Conservation (phyloP, 805 yeast genomes). For the Candida boleticola region DNA sequence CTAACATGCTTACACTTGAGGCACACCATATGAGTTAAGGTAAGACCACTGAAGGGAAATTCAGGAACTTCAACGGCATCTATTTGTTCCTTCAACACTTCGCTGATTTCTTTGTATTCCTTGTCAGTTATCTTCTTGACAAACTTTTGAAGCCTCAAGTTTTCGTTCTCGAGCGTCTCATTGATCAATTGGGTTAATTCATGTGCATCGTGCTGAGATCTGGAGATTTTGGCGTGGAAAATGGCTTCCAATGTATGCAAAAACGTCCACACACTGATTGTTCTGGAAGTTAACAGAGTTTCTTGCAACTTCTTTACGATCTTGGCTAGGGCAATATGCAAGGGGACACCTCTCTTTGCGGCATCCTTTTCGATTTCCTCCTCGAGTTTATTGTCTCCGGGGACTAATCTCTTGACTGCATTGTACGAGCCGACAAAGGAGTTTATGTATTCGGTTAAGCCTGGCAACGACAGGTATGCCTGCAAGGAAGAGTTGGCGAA, state of each 20-base stretch:
- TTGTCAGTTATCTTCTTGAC: slow-evolving; percentile 17
- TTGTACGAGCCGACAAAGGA: slow-evolving; percentile 30
- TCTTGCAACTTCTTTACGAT: slow-evolving; percentile 60
- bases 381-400: slow-evolving; percentile 2
- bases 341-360: slow-evolving; percentile 32
- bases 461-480: slow-evolving; percentile 64
- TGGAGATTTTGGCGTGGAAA: slow-evolving; percentile 69
- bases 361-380: slow-evolving; percentile 6
- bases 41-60: slow-evolving; percentile 71
- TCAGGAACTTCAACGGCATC: slow-evolving; percentile 44
- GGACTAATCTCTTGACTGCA: slow-evolving; percentile 17
- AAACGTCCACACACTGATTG: slow-evolving; percentile 76
- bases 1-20: slow-evolving; percentile 62
- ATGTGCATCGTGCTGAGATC: slow-evolving; percentile 90
- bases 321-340: slow-evolving; percentile 57
- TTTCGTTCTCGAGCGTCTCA: slow-evolving; percentile 74
- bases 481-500: slow-evolving; percentile 89
- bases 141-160: slow-evolving; percentile 38
- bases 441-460: slow-evolving; percentile 56
- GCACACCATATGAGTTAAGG: slow-evolving; percentile 69
- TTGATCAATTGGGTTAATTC: slow-evolving; percentile 80
- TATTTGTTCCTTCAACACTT: slow-evolving; percentile 8
- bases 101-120: slow-evolving; percentile 1
- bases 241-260: slow-evolving; percentile 69
- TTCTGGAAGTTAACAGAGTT: slow-evolving; percentile 50